A percentile compares a stretch with the other conserved stretches of the same genome.
Evolutionary conservation across 805 yeast species (phyloP).

Genomic region (Candida berthetii): DNA sequence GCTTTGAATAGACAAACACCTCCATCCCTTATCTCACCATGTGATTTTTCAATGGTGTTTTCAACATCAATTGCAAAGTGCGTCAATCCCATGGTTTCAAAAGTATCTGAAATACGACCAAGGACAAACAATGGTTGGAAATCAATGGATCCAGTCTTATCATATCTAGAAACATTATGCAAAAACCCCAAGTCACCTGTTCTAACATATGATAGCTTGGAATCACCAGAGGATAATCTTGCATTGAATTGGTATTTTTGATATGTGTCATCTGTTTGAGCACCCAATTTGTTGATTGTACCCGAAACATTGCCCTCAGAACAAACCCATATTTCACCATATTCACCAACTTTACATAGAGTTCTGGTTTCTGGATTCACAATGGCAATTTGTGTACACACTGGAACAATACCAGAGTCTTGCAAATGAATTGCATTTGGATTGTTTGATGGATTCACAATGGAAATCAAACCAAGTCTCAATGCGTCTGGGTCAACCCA

Average conservation of each 20-base stretch:
- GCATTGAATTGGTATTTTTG: conserved; percentile 49
- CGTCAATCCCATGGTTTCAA: conserved; percentile 86
- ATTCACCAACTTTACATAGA: conserved; percentile 83
- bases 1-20: conserved; percentile 76
- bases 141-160: conserved; percentile 31
- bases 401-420: conserved; percentile 95
- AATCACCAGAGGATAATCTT: conserved; percentile 56
- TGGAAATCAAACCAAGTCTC: conserved; percentile 80
- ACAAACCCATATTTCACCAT: conserved; percentile 96
- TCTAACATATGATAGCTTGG: conserved; percentile 61
- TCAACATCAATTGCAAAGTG: conserved; percentile 89
- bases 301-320: conserved; percentile 75
- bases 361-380: conserved; percentile 88
- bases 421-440: conserved; percentile 73
- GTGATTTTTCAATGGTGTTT: conserved; percentile 49
- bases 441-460: conserved; percentile 67
- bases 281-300: conserved; percentile 43
- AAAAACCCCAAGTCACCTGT: conserved; percentile 95
- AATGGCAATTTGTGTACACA: conserved; percentile 87
- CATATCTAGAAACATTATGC: conserved; percentile 56
- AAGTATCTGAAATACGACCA: conserved; percentile 80
- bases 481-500: conserved; percentile 84
- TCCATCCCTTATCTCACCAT: conserved; percentile 37
- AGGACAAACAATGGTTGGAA: conserved; percentile 80
- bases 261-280: conserved; percentile 17